Conservation (phyloP, 139 green algal species). For the Chlorella sp. region DNA sequence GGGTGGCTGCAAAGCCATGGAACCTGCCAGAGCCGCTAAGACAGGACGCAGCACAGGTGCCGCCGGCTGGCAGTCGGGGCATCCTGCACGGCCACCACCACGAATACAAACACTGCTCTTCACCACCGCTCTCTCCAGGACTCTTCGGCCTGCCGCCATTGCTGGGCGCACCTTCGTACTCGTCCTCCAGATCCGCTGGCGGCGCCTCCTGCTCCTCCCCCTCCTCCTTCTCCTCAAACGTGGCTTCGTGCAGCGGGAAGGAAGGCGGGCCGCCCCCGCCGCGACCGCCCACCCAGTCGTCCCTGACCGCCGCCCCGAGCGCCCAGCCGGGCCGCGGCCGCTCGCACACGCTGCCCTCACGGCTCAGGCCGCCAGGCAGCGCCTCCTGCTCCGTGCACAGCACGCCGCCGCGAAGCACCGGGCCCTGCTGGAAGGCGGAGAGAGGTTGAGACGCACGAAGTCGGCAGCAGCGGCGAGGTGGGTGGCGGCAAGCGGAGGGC, state of each 20-base stretch:
- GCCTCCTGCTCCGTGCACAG: slow-evolving; percentile 23
- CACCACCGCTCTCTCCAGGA: too few relatives aligned
- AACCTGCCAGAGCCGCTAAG: too few relatives aligned
- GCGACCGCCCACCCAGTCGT: slow-evolving; percentile 9
- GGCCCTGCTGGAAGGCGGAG: background rate
- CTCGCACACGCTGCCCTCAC: slow-evolving; percentile 15
- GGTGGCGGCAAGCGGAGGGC: background rate
- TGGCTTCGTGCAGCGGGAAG: background rate
- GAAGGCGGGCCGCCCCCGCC: background rate
- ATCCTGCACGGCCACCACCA: too few relatives aligned
- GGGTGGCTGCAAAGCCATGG: too few relatives aligned
- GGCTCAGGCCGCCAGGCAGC: slow-evolving; percentile 12
- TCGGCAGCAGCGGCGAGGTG: background rate
- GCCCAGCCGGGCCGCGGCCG: background rate
- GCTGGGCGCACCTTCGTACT: background rate
- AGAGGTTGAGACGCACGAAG: background rate
- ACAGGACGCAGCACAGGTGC: too few relatives aligned
- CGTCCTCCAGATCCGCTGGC: background rate
- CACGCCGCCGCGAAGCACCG: background rate
- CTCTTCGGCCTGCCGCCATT: too few relatives aligned
- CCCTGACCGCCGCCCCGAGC: background rate
- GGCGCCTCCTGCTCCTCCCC: slow-evolving; percentile 1
- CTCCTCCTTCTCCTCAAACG: background rate
- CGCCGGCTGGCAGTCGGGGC: too few relatives aligned
- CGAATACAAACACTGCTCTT: too few relatives aligned